Evolutionary conservation across 768 basidiomycete genomes (phyloP).

Genomic region (Gyrodon lividus): DNA sequence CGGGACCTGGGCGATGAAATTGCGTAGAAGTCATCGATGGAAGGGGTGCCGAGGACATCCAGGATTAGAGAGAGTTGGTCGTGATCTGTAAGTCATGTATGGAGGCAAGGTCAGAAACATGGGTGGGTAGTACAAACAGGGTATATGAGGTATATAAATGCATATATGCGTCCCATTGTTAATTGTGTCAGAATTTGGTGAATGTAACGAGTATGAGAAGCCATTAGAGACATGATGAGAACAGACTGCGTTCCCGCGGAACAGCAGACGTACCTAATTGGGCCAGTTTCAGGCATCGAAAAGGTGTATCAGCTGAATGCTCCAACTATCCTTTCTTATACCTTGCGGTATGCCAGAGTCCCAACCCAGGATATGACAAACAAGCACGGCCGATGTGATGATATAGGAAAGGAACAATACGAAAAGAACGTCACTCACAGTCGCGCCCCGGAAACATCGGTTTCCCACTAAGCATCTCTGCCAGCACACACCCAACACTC

Average conservation of each 20-base stretch:
- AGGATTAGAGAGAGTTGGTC: slow-evolving; percentile 92
- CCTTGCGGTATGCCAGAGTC: too few species aligned
- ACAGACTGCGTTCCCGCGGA: not conserved
- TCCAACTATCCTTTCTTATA: too few species aligned
- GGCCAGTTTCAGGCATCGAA: not conserved
- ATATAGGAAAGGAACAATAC: not conserved
- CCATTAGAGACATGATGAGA: not conserved
- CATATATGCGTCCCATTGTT: not conserved
- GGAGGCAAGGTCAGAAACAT: not conserved
- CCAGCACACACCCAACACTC: slow-evolving; percentile 84
- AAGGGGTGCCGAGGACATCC: slow-evolving; percentile 88
- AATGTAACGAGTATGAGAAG: not conserved
- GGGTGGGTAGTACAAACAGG: not conserved
- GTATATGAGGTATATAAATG: not conserved
- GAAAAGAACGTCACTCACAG: slow-evolving; percentile 43
- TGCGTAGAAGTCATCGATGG: slow-evolving; percentile 92
- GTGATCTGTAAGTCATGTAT: slow-evolving; percentile 58
- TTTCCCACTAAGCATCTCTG: slow-evolving; percentile 91
- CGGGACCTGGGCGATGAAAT: slow-evolving; percentile 78
- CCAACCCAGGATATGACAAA: not conserved
- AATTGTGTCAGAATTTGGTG: not conserved
- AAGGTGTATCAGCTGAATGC: not conserved
- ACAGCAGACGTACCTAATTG: not conserved
- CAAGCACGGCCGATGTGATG: not conserved
- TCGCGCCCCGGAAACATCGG: slow-evolving; percentile 95